These are phyloP conservation scores for Capronia coronata DNA, from an alignment of 2,329 filamentous ascomycete genomes.

Conservation along the genomic window DNA sequence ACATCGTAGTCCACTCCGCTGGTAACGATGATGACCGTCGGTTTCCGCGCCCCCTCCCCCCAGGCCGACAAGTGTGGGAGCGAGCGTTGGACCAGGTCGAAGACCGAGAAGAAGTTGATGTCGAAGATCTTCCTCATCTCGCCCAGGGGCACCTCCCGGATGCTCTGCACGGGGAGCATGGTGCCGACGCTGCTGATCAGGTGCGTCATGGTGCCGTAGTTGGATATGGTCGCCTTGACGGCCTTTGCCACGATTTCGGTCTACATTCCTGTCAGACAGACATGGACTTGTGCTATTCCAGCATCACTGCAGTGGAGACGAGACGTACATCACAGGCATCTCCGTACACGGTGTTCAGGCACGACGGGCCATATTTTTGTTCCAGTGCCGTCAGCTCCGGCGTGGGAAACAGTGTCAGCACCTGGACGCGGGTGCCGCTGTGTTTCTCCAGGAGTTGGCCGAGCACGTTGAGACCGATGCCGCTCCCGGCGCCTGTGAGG, in stretches of 20 bases:
- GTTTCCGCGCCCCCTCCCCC: not conserved
- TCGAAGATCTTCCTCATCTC: constrained; percentile 6
- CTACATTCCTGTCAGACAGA: no score
- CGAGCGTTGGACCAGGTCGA: constrained; percentile 5
- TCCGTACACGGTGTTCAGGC: constrained; percentile 2
- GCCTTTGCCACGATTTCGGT: constrained; percentile 2
- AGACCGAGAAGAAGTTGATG: constrained; percentile 6
- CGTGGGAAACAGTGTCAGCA: constrained; percentile 4
- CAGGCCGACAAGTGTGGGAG: constrained; percentile 4
- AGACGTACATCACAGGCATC: constrained; percentile 3
- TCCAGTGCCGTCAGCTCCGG: constrained; percentile 2
- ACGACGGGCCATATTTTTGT: not conserved
- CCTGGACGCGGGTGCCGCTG: not conserved
- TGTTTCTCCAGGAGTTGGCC: constrained; percentile 5
- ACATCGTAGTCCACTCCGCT: constrained; percentile 4
- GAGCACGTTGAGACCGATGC: constrained; percentile 56
- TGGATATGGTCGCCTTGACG: constrained; percentile 1
- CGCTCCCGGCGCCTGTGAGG: constrained; percentile 29
- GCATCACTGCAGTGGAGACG: not conserved
- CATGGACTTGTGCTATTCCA: not conserved
- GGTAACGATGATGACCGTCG: constrained; percentile 5
- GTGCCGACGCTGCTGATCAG: constrained; percentile 6
- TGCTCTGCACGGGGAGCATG: constrained; percentile 5
- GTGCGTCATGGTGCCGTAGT: constrained; percentile 7
- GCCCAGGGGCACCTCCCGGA: not conserved